Evolutionary conservation across 805 yeast species (phyloP).

Genomic region (Spathaspora girioi): DNA sequence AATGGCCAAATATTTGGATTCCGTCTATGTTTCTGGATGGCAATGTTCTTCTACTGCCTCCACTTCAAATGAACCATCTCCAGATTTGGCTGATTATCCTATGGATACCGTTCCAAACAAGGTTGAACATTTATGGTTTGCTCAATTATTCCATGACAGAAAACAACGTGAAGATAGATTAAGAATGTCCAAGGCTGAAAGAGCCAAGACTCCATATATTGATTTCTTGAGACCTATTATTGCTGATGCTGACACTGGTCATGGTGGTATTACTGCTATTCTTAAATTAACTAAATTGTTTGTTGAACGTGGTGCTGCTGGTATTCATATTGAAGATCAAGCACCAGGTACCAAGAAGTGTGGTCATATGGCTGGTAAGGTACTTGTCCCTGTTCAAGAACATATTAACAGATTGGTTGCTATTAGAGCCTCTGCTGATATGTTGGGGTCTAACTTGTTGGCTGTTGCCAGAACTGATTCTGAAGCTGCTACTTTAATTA

Average conservation of each 20-base stretch:
- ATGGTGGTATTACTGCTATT: conserved; percentile 96
- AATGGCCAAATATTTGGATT: conserved; percentile 93
- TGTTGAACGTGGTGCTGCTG: conserved; percentile 98
- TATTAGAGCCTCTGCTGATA: conserved; percentile 92
- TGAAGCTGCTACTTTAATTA: conserved; percentile 93
- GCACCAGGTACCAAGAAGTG: conserved; percentile 98
- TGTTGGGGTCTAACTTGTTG: conserved; percentile 80
- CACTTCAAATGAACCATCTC: conserved; percentile 95
- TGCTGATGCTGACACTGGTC: conserved; percentile 99
- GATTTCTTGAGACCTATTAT: conserved; percentile 93
- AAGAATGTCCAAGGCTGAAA: conserved; percentile 54
- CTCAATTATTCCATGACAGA: conserved; percentile 95
- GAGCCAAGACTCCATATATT: conserved; percentile 66
- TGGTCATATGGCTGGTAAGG: conserved; percentile 99
- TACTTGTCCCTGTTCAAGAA: conserved; percentile 94
- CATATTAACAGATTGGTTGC: conserved; percentile 93
- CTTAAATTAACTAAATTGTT: conserved; percentile 93
- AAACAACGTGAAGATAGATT: conserved; percentile 88
- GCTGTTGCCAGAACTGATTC: conserved; percentile 95
- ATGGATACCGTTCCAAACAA: conserved; percentile 98
- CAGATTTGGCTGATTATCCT: conserved; percentile 98
- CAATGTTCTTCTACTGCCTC: conserved; percentile 98
- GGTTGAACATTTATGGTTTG: conserved; percentile 95
- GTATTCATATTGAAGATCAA: conserved; percentile 98
- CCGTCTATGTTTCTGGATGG: conserved; percentile 96